Conservation (phyloP, 192 early-diverging fungal genomes). For the Podila minutissima region DNA sequence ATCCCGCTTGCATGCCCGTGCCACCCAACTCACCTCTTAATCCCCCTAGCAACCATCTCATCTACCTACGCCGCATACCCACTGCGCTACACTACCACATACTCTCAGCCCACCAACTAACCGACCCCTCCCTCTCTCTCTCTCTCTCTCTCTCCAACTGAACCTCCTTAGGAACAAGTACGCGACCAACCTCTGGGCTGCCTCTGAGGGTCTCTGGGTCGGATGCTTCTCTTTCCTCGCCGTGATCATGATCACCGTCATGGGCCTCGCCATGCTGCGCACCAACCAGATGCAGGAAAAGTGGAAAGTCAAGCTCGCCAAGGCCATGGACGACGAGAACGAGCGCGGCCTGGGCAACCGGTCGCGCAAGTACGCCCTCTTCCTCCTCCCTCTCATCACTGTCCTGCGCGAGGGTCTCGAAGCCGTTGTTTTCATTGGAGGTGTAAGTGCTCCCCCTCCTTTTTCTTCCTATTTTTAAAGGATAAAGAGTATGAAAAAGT, state of each 20-base stretch:
- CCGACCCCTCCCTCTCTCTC: neutral
- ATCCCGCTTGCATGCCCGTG: neutral
- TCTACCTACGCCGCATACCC: too few species aligned
- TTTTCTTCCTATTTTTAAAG: neutral
- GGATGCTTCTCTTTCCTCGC: constrained; percentile 79
- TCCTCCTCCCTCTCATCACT: constrained; percentile 86
- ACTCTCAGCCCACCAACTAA: neutral
- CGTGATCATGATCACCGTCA: constrained; percentile 77
- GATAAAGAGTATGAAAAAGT: too few species aligned
- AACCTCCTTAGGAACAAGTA: constrained; percentile 26
- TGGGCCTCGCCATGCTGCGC: constrained; percentile 85
- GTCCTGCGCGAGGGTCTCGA: constrained; percentile 90
- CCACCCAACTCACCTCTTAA: too few species aligned
- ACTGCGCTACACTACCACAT: too few species aligned
- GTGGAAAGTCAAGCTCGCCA: constrained; percentile 72
- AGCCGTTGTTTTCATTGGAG: constrained; percentile 88
- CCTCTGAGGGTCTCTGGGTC: constrained; percentile 70
- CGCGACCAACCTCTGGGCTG: constrained; percentile 27
- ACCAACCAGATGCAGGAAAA: constrained; percentile 80
- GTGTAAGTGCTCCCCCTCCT: constrained; percentile 57
- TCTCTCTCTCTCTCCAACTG: neutral
- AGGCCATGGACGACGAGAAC: constrained; percentile 58
- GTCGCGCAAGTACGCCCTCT: constrained; percentile 72
- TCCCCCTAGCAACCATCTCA: too few species aligned
- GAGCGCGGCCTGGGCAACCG: constrained; percentile 13